phyloP scores from a whole-genome alignment of 1,139 yeast species.

The Wickerhamomyces sp. region DNA sequence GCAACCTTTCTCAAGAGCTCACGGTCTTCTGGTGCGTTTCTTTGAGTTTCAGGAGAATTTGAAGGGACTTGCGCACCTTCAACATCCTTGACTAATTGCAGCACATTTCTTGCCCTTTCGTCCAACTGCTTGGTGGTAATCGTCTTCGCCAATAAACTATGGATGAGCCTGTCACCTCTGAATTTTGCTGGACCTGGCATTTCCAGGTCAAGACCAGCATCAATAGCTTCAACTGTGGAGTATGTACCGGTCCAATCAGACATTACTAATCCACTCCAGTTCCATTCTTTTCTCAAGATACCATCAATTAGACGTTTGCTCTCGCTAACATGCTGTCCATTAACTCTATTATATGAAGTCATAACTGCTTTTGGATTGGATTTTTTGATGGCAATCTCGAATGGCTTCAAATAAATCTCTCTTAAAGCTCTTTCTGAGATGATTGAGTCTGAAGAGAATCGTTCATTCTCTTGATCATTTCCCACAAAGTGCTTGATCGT shows the following conservation, averaged over 20 bases:
- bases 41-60: constrained; percentile 34
- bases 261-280: constrained; percentile 51
- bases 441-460: constrained; percentile 43
- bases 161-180: constrained; percentile 39
- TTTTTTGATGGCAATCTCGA: constrained; percentile 49
- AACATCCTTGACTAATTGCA: constrained; percentile 42
- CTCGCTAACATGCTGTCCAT: constrained; percentile 53
- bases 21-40: constrained; percentile 38
- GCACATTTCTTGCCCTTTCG: constrained; percentile 43
- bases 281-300: constrained; percentile 51
- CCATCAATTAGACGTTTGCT: constrained; percentile 37
- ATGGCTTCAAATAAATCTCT: constrained; percentile 58
- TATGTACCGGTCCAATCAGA: constrained; percentile 65
- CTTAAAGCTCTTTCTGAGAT: constrained; percentile 56
- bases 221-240: constrained; percentile 41
- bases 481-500: constrained; percentile 58
- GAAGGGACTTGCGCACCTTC: constrained; percentile 35
- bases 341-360: constrained; percentile 58
- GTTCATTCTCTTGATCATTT: constrained; percentile 56
- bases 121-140: constrained; percentile 23
- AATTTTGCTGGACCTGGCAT: constrained; percentile 59
- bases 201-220: constrained; percentile 57
- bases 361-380: constrained; percentile 48
- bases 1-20: constrained; percentile 43
- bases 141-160: constrained; percentile 29